Evolutionary conservation across 2,329 filamentous ascomycete species (phyloP).

Genomic region (Zymoseptoria crescenta): DNA sequence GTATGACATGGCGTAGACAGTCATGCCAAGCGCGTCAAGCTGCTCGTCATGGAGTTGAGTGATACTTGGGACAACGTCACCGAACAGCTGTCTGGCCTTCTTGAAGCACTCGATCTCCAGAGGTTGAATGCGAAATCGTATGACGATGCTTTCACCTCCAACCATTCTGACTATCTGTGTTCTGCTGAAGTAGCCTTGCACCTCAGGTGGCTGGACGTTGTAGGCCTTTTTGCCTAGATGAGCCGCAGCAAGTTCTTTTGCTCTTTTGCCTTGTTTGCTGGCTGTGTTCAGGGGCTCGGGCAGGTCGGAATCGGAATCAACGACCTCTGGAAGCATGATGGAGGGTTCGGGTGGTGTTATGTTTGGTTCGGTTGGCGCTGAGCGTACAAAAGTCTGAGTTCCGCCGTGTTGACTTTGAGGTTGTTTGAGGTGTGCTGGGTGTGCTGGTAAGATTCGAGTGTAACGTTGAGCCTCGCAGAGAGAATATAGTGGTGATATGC

Average conservation of each 20-base stretch:
- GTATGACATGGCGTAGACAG: constrained; percentile 17
- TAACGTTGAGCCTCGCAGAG: too few species aligned
- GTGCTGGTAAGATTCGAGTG: too few species aligned
- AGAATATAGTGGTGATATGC: too few species aligned
- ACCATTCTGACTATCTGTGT: constrained; percentile 18
- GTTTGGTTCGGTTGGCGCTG: too few species aligned
- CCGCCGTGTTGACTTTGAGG: too few species aligned
- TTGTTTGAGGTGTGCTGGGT: too few species aligned
- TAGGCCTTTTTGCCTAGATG: constrained; percentile 13
- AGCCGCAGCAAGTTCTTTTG: constrained; percentile 10
- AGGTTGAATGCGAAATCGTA: constrained; percentile 18
- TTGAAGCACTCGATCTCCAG: constrained; percentile 15
- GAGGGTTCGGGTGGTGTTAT: neutral
- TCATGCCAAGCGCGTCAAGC: constrained; percentile 12
- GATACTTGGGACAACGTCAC: constrained; percentile 16
- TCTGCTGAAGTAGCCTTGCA: constrained; percentile 20
- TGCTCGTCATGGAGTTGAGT: constrained; percentile 12
- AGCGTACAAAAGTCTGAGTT: too few species aligned
- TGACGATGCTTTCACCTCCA: constrained; percentile 12
- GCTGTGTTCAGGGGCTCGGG: neutral
- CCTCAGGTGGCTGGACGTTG: neutral
- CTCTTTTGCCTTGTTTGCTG: constrained; percentile 5
- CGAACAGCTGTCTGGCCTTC: constrained; percentile 13
- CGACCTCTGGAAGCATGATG: neutral
- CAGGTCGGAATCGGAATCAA: neutral